A percentile compares a stretch with the other conserved stretches of the same genome.
These are phyloP conservation scores for Phytopythium ostracodes DNA, from an alignment of 352 stramenopile species.

Conservation along the genomic window DNA sequence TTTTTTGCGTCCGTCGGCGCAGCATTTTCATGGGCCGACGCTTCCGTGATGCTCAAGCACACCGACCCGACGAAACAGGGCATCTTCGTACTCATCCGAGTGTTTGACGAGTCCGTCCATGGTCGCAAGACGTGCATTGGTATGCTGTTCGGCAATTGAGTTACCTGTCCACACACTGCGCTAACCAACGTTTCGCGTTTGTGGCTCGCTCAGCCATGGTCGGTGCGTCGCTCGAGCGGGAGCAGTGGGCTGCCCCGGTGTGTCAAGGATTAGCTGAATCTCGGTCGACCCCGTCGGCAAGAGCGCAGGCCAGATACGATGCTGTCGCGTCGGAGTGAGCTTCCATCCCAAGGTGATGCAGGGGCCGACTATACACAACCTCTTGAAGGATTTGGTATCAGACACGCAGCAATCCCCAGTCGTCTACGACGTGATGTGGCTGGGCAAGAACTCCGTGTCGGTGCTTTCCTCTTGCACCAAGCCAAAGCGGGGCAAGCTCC, in stretches of 20 bases:
- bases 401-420: not conserved
- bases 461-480: constrained; percentile 1
- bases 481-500: constrained; percentile 3
- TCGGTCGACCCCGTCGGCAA: constrained; percentile 2
- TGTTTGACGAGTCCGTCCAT: not conserved
- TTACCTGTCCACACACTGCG: no score
- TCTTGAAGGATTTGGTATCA: constrained; percentile 5
- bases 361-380: constrained; percentile 9
- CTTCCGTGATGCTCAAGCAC: not conserved
- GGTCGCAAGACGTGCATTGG: not conserved
- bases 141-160: not conserved
- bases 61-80: not conserved
- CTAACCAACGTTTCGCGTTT: no score
- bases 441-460: not conserved
- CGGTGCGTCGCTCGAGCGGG: not conserved
- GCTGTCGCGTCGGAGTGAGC: constrained; percentile 5
- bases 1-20: not conserved
- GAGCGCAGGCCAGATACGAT: not conserved
- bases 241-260: not conserved
- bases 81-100: not conserved
- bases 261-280: constrained; percentile 3
- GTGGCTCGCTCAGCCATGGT: no score
- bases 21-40: not conserved
- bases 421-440: not conserved
- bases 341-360: constrained; percentile 16